Conservation (phyloP, 2,329 filamentous ascomycete genomes). For the Neocucurbitaria cava region DNA sequence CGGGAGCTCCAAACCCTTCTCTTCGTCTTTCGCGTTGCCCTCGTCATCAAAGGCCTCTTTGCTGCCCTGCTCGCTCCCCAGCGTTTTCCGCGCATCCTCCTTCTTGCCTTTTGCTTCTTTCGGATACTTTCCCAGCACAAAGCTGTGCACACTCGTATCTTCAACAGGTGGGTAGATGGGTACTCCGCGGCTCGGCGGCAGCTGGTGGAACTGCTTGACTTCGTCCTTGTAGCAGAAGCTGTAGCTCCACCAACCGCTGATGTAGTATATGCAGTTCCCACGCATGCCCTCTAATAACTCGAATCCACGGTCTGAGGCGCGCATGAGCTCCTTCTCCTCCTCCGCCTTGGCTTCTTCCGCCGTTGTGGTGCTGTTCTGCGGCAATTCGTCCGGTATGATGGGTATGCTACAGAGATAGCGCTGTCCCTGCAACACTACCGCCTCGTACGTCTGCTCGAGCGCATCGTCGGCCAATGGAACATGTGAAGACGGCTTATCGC, state of each 20-base stretch:
- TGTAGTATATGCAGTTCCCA: constrained; percentile 80
- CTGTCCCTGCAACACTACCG: constrained; percentile 73
- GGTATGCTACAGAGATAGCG: constrained; percentile 88
- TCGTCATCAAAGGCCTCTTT: constrained; percentile 39
- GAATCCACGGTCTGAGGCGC: constrained; percentile 79
- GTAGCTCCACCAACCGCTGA: constrained; percentile 95
- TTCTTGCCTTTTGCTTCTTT: constrained; percentile 23
- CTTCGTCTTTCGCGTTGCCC: constrained; percentile 31
- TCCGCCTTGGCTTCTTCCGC: constrained; percentile 73
- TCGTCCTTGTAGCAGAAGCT: constrained; percentile 90
- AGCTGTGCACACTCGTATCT: constrained; percentile 78
- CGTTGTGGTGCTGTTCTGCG: constrained; percentile 68
- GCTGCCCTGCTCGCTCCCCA: constrained; percentile 39
- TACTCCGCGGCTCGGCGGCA: constrained; percentile 72
- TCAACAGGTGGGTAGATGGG: constrained; percentile 74
- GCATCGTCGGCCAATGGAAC: constrained; percentile 22
- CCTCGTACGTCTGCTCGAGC: constrained; percentile 66
- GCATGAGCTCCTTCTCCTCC: constrained; percentile 78
- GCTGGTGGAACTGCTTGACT: constrained; percentile 88
- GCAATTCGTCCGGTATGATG: constrained; percentile 63
- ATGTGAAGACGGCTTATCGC: constrained; percentile 25
- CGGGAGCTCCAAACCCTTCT: constrained; percentile 53
- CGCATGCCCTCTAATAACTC: constrained; percentile 80
- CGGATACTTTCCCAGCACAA: constrained; percentile 72
- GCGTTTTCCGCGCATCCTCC: constrained; percentile 35